These are phyloP conservation scores for Mesembryanthemum crystallinum DNA, from an alignment of 148 eudicot genomes.

Conservation along the genomic window DNA sequence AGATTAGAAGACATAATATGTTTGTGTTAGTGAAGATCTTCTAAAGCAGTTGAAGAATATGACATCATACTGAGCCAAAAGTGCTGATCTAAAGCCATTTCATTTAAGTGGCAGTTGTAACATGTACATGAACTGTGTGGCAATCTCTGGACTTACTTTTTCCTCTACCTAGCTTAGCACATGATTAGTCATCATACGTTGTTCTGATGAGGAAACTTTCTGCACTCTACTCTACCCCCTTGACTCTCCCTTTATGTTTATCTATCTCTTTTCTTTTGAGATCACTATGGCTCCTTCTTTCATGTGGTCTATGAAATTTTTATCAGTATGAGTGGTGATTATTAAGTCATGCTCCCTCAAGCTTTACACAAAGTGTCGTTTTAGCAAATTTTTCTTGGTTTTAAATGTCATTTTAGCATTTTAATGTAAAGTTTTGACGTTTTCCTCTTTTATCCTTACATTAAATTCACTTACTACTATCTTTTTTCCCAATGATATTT, in stretches of 20 bases:
- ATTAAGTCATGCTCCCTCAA: no score
- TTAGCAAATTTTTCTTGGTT: no score
- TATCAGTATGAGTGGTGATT: neutral
- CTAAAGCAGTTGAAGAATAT: neutral
- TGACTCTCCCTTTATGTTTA: neutral
- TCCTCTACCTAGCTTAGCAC: neutral
- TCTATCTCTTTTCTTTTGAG: neutral
- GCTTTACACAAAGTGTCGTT: no score
- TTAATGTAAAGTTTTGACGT: no score
- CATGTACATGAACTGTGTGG: neutral
- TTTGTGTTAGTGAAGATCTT: neutral
- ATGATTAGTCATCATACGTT: neutral
- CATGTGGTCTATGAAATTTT: neutral
- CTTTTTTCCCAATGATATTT: no score
- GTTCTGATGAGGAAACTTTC: neutral
- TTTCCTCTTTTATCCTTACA: no score
- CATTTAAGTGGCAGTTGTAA: neutral
- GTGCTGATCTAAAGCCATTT: neutral
- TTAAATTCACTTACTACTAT: no score
- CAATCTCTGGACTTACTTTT: neutral
- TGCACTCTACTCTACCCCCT: neutral
- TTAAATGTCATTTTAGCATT: no score
- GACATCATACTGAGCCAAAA: neutral
- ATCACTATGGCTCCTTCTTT: neutral
- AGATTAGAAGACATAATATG: neutral